Conservation (phyloP, 441 rosid genomes). For the Syzygium syzygioides region DNA sequence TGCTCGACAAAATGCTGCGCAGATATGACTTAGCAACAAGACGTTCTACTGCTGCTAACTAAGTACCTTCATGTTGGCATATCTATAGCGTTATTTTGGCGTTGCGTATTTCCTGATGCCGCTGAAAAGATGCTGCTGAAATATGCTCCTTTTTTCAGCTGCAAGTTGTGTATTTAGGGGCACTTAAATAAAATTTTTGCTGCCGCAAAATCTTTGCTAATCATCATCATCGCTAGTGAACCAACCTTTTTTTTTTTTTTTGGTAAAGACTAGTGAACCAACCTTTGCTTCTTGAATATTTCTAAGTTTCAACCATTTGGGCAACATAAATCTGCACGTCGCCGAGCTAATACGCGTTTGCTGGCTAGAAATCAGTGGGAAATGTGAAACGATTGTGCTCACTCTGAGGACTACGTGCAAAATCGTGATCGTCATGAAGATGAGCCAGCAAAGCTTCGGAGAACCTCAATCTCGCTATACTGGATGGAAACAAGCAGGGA, state of each 20-base stretch:
- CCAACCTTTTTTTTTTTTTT: too few relatives aligned
- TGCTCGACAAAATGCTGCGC: not conserved
- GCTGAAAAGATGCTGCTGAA: too few relatives aligned
- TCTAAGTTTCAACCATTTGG: not conserved
- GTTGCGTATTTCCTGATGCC: too few relatives aligned
- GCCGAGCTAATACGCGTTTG: too few relatives aligned
- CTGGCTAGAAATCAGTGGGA: too few relatives aligned
- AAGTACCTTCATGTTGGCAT: not conserved
- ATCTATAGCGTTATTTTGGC: not conserved
- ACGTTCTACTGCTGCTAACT: not conserved
- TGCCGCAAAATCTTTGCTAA: not conserved
- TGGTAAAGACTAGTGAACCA: not conserved
- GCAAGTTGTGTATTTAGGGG: not conserved
- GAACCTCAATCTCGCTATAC: not conserved
- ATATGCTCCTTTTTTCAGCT: too few relatives aligned
- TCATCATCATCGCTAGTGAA: too few relatives aligned
- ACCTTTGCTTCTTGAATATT: not conserved
- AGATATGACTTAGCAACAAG: not conserved
- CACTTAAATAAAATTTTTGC: not conserved
- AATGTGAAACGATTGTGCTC: not conserved
- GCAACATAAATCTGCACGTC: not conserved
- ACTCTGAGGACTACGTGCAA: not conserved
- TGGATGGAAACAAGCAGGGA: not conserved
- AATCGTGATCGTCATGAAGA: not conserved
- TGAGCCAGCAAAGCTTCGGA: not conserved